Percentiles rank a stretch among this genome's conserved stretches.
These are phyloP conservation scores for Ceratobasidium sp. DNA, from an alignment of 1,284 basidiomycete genomes.

Conservation along the genomic window DNA sequence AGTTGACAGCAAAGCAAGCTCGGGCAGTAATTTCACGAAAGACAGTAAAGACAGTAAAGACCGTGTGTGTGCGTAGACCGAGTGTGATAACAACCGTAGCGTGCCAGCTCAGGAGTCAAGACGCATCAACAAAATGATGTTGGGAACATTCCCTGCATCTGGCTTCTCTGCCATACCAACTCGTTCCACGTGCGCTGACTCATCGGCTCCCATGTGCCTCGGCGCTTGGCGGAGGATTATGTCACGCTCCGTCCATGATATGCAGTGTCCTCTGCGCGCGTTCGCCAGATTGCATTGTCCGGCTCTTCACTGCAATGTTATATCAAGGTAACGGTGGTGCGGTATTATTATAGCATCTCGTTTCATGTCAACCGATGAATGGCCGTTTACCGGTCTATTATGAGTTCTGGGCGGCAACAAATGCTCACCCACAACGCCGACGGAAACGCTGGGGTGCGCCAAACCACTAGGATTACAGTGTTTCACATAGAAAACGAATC, in stretches of 20 bases:
- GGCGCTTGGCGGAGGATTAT: slow-evolving; percentile 1
- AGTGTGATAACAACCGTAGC: not conserved
- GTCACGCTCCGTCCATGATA: not conserved
- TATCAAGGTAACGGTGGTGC: not conserved
- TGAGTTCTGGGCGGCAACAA: slow-evolving; percentile 31
- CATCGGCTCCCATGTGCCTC: slow-evolving; percentile 2
- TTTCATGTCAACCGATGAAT: slow-evolving; percentile 15
- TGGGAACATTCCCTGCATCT: not conserved
- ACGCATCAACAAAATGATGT: slow-evolving; percentile 20
- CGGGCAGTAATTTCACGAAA: not conserved
- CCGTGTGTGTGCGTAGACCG: slow-evolving; percentile 21
- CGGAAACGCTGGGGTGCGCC: slow-evolving; percentile 35
- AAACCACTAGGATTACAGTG: too few species aligned
- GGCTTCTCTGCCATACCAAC: not conserved
- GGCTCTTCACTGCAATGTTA: not conserved
- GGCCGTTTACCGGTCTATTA: slow-evolving; percentile 25
- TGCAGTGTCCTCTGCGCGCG: slow-evolving; percentile 14
- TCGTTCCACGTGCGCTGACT: slow-evolving; percentile 8
- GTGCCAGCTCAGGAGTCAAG: slow-evolving; percentile 27
- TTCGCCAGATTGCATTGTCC: not conserved
- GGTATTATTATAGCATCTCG: slow-evolving; percentile 21
- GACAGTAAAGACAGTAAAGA: slow-evolving; percentile 31
- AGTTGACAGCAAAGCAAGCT: slow-evolving; percentile 23
- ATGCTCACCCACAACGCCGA: slow-evolving; percentile 34
- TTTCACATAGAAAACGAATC: not conserved